These are phyloP conservation scores for Pistacia integerrima DNA, from an alignment of 345 rosid species.

Conservation along the genomic window DNA sequence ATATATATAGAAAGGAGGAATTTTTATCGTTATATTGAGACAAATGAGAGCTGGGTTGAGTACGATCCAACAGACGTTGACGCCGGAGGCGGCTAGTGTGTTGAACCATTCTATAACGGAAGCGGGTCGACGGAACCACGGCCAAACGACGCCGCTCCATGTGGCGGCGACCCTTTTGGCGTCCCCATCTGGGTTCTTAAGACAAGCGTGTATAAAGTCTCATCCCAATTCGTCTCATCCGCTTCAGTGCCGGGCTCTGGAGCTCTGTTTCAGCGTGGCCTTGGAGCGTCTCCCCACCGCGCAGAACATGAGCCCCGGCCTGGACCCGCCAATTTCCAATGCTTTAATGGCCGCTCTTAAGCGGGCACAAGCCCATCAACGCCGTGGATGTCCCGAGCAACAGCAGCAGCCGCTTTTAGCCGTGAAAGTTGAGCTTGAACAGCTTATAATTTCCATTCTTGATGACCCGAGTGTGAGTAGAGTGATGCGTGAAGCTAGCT, in stretches of 20 bases:
- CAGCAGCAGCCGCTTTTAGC: constrained; percentile 97
- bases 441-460: constrained; percentile 90
- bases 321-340: constrained; percentile 90
- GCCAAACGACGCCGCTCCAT: constrained; percentile 95
- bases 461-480: constrained; percentile 98
- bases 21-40: neutral
- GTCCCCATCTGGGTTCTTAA: constrained; percentile 82
- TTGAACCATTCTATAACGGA: constrained; percentile 87
- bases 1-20: no score
- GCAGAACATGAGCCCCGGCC: constrained; percentile 40
- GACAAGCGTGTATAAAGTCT: constrained; percentile 96
- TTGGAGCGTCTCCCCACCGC: constrained; percentile 87
- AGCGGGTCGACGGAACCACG: constrained; percentile 87
- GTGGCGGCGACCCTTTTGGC: constrained; percentile 90
- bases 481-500: constrained; percentile 98
- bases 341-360: constrained; percentile 97
- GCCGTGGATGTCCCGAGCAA: constrained; percentile 97
- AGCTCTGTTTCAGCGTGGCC: constrained; percentile 99
- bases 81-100: constrained; percentile 94
- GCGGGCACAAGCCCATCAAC: constrained; percentile 98
- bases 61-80: constrained; percentile 96
- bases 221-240: constrained; percentile 99
- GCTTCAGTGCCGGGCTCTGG: constrained; percentile 97
- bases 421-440: constrained; percentile 95
- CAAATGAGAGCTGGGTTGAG: constrained; percentile 93